Conservation (phyloP, 2,329 filamentous ascomycete genomes). For the Penicillium hordei region DNA sequence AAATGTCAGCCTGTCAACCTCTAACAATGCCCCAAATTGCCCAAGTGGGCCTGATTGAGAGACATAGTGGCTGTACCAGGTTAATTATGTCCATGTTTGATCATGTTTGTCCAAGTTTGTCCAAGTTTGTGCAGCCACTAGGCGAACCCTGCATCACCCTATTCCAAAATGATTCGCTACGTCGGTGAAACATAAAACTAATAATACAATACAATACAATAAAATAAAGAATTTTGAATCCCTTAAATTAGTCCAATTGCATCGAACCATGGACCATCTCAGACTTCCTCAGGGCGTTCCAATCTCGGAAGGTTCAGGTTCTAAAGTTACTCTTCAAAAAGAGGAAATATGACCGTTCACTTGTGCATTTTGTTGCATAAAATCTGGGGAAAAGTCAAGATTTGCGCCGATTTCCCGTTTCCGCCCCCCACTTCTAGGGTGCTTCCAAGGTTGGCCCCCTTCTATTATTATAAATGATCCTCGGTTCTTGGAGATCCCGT, state of each 20-base stretch:
- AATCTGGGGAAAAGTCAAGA: slow-evolving; percentile 3
- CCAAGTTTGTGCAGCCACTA: neutral
- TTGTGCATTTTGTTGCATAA: neutral
- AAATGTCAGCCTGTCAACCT: neutral
- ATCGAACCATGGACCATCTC: neutral
- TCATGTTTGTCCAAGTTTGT: neutral
- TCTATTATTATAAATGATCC: neutral
- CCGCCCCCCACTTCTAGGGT: neutral
- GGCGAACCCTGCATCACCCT: slow-evolving; percentile 8
- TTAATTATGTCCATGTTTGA: no score
- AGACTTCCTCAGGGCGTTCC: neutral
- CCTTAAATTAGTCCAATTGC: neutral
- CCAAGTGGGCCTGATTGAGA: neutral
- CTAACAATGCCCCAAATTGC: neutral
- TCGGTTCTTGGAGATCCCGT: neutral
- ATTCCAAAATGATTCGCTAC: slow-evolving; percentile 3
- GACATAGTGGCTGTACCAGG: neutral
- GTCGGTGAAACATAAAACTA: neutral
- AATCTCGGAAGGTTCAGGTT: neutral
- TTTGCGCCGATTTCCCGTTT: neutral
- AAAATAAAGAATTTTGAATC: neutral
- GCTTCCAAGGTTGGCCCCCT: neutral
- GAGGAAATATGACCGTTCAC: neutral
- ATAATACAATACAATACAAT: neutral
- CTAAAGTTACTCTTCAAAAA: neutral